These are phyloP conservation scores for Cicer bijugum DNA, from an alignment of 306 rosid genomes.

Conservation along the genomic window DNA sequence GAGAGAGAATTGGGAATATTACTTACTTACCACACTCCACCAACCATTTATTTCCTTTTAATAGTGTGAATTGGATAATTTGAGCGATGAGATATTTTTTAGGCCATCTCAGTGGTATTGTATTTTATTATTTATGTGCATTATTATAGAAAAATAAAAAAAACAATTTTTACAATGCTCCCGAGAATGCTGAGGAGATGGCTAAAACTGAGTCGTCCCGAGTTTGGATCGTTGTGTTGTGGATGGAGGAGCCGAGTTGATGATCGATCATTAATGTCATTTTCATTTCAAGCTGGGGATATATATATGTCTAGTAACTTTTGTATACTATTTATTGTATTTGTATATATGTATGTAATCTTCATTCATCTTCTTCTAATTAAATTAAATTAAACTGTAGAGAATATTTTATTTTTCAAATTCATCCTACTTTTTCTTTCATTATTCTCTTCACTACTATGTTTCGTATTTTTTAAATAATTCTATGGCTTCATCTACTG, in stretches of 20 bases:
- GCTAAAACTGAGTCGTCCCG: constrained; percentile 84
- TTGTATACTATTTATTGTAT: constrained; percentile 39
- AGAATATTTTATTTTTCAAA: constrained; percentile 41
- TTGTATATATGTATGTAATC: constrained; percentile 33
- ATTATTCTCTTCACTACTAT: constrained; percentile 10
- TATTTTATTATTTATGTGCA: neutral
- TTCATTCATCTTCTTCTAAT: constrained; percentile 18
- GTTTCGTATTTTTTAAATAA: neutral
- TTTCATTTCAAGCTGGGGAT: neutral
- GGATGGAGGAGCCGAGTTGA: constrained; percentile 49
- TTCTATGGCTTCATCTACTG: too few relatives aligned
- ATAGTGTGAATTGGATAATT: neutral
- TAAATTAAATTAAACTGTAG: constrained; percentile 46
- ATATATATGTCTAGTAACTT: neutral
- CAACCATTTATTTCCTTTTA: neutral
- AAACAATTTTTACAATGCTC: constrained; percentile 37
- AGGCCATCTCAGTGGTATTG: constrained; percentile 28
- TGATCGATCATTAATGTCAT: constrained; percentile 5
- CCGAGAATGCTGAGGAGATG: constrained; percentile 74
- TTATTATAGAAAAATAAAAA: neutral
- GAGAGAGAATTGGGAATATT: too few relatives aligned
- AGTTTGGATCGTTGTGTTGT: constrained; percentile 64
- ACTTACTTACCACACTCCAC: too few relatives aligned
- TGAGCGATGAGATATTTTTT: neutral
- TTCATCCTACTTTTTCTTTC: constrained; percentile 31